Evolutionary conservation across 2,329 filamentous ascomycete species (phyloP), one percentile per base, ranked within the genome.

Genomic region (Cadophora luteo-olivacea): DNA sequence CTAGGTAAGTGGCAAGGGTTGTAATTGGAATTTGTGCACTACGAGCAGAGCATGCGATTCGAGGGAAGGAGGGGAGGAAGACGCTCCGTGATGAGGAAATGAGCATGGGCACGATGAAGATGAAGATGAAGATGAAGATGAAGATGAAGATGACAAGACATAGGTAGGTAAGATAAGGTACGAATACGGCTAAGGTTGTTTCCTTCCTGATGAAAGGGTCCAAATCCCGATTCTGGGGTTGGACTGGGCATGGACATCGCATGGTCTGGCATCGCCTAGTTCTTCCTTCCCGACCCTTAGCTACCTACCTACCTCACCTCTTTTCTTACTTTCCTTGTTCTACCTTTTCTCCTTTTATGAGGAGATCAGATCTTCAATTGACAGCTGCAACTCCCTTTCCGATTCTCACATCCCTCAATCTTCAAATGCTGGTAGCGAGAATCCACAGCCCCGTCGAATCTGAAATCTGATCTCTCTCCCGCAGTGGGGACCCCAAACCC

Each of bases 401-500:
- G 25, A 55, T 33, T 33, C 52, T 32, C 19, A 11, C 12, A n/a
- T 33, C 52, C 16, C 52, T 33, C n/a, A 11, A 54, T 32, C 14
- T 57, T 38, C 36, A 38, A 38, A 38, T 38, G 36, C 12, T 57
- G 54, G 54, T 57, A 57, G 54, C 54, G 54, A 58, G 33, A 24
- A 55, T 33, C 52, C 55, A 38, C 32, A 22, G 3, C 32, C 19
- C 32, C n/a, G 38, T 49, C 9, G n/a, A 38, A 58, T 33, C 54
- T 22, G 12, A 6, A 57, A 57, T 36, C 29, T 9, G 19, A 33
- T 57, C 54, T n/a, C 29, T 22, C 54, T 32, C 33, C 55, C 32
- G 55, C 33, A 24, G 55, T 58, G 33, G 55, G 33, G 32, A 36
- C 61, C 45, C 61, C 49, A 52, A 63, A 52, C 61, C 49, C 24